phyloP scores from a whole-genome alignment of 345 rosid genomes.

The Corchorus capsularis region DNA sequence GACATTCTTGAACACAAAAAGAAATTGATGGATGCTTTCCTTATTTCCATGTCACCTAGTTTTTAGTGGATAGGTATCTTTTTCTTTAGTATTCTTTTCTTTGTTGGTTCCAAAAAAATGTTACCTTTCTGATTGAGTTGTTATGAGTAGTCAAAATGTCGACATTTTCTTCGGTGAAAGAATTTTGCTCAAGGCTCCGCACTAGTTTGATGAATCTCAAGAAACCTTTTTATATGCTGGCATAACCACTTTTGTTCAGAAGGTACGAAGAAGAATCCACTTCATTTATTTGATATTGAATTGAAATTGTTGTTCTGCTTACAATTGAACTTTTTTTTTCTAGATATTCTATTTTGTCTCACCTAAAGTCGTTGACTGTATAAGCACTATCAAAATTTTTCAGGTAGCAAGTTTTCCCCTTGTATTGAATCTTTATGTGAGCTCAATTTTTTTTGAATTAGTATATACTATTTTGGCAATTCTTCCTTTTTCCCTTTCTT shows the following conservation, averaged over 20 bases:
- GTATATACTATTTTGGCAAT: too few species aligned
- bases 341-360: constrained; percentile 64
- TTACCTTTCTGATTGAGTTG: constrained; percentile 23
- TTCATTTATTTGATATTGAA: constrained; percentile 7
- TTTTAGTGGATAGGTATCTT: constrained; percentile 84
- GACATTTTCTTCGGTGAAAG: constrained; percentile 63
- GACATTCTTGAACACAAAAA: constrained; percentile 55
- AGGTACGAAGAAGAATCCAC: constrained; percentile 48
- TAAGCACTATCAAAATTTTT: constrained; percentile 76
- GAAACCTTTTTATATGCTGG: constrained; percentile 35
- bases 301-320: background rate
- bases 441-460: too few species aligned
- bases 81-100: constrained; percentile 16
- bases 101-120: background rate
- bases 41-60: constrained; percentile 62
- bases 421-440: too few species aligned
- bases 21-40: constrained; percentile 55
- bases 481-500: too few species aligned
- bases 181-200: constrained; percentile 67
- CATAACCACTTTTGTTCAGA: constrained; percentile 45
- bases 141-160: constrained; percentile 72
- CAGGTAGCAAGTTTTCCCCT: constrained; percentile 61
- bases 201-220: constrained; percentile 39
- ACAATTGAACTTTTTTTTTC: constrained; percentile 24
- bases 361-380: constrained; percentile 66